Conservation (phyloP, 768 basidiomycete species). For the Russula sp. region DNA sequence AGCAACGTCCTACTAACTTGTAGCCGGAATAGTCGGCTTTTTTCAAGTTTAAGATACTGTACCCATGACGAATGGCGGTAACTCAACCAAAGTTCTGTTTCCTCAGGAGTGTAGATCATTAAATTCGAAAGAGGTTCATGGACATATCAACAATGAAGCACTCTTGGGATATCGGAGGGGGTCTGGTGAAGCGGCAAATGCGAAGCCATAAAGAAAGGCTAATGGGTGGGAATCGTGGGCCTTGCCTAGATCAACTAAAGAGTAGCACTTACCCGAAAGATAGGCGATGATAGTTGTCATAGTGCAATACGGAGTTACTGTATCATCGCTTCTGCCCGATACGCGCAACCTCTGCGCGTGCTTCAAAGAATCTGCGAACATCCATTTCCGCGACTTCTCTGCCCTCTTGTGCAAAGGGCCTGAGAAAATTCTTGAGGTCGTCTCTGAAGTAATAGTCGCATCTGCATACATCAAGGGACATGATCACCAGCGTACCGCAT, state of each 20-base stretch:
- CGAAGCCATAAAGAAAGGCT: background rate
- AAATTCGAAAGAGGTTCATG: background rate
- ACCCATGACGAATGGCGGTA: too few species aligned
- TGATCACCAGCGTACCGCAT: constrained; percentile 52
- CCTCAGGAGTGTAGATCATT: background rate
- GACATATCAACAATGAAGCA: background rate
- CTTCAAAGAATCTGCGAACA: constrained; percentile 16
- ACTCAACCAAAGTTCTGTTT: background rate
- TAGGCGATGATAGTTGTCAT: background rate
- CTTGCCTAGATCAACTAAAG: background rate
- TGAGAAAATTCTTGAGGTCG: constrained; percentile 28
- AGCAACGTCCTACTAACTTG: too few species aligned
- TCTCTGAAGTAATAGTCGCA: constrained; percentile 39
- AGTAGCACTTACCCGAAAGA: background rate
- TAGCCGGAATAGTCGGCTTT: too few species aligned
- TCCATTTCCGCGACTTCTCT: constrained; percentile 15
- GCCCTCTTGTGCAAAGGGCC: constrained; percentile 18
- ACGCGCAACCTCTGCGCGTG: constrained; percentile 2
- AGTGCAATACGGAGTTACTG: too few species aligned
- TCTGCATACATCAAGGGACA: background rate
- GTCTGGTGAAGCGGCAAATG: background rate
- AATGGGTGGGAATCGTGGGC: background rate
- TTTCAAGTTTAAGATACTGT: too few species aligned
- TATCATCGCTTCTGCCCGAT: background rate
- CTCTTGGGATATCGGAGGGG: background rate